Conservation (phyloP, 176 grass and related monocot species). For the Microstegium vimineum region DNA sequence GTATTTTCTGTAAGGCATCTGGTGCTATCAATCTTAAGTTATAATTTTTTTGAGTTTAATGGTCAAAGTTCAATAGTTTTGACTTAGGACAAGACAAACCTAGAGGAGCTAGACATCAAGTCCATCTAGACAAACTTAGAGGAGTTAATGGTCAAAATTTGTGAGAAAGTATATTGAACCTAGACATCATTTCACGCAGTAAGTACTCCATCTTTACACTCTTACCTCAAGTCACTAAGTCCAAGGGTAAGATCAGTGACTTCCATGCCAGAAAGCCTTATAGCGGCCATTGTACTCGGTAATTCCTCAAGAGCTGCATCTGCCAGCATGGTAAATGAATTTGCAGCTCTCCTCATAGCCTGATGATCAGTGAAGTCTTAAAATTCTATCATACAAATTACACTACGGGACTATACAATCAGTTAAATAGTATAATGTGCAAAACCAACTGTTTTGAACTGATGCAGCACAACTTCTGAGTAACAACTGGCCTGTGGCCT, state of each 20-base stretch:
- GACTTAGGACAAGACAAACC: neutral
- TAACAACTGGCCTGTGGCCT: neutral
- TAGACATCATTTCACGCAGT: neutral
- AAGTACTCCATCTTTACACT: neutral
- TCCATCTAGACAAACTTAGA: no score
- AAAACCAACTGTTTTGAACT: slow-evolving; percentile 2
- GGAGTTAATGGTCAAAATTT: no score
- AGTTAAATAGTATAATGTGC: neutral
- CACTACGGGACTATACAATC: neutral
- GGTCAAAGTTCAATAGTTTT: neutral
- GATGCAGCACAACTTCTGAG: neutral
- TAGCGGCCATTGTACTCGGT: slow-evolving; percentile 62
- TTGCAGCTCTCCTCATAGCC: slow-evolving; percentile 75
- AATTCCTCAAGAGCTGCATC: slow-evolving; percentile 67
- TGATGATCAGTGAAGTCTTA: slow-evolving; percentile 26
- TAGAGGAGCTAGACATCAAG: neutral
- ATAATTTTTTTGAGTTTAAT: neutral
- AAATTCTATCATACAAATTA: neutral
- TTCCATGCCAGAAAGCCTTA: slow-evolving; percentile 77
- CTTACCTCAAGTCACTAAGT: slow-evolving; percentile 82
- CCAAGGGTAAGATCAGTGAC: slow-evolving; percentile 87
- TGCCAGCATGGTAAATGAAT: slow-evolving; percentile 64
- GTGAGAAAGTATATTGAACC: neutral
- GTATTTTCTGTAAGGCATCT: neutral
- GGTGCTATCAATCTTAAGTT: neutral